Evolutionary conservation across 2,329 filamentous ascomycete species (phyloP), one percentile per base, ranked within the genome.

Genomic region (Esteya vermicola): DNA sequence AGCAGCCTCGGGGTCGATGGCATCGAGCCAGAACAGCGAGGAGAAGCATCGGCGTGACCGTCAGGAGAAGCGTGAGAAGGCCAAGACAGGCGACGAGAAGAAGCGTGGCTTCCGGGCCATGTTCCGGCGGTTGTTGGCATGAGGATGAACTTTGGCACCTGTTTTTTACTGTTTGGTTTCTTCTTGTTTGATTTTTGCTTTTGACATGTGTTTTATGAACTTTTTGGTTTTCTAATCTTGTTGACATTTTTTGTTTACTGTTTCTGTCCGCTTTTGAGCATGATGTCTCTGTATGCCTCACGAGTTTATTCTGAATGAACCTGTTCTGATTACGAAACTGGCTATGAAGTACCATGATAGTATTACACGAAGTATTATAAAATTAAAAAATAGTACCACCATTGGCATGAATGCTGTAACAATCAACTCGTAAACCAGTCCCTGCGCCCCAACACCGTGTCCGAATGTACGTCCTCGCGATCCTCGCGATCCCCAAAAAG

Each of bases 41-140:
- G 47, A 45, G 35, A 43, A 39, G 30, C 49, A 50, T 42, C 49
- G 49, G 32, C 39, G 36, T 20, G 47, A 47, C 13, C 45, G 48
- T 14, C 45, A 39, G 32, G 47, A 47, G 40, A 45, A 40, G 45
- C 44, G 47, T 4, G 36, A 38, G 12, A 13, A 14, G 19, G 36
- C 18, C 18, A 38, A 9, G 27, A 25, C 26, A 14, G 23, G 18
- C 9, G 25, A 19, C 1, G 25, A 36, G 23, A 45, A 43, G 39
- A 45, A 43, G 32, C 25, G 33, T n/a, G 36, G 49, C 4, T 16
- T 51, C 18, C 43, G 47, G 13, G 38, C 38, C 7, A 45, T 47
- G 2, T 41, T 51, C 31, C 45, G 46, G 38, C 45, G 43, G 38
- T 39, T 38, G 21, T 18, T 34, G 10, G n/a, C 22, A 13, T 38